Evolutionary conservation across 176 grass and related monocot species (phyloP), one percentile per base, ranked within the genome.

Genomic region (Puccinellia tenuiflora): DNA sequence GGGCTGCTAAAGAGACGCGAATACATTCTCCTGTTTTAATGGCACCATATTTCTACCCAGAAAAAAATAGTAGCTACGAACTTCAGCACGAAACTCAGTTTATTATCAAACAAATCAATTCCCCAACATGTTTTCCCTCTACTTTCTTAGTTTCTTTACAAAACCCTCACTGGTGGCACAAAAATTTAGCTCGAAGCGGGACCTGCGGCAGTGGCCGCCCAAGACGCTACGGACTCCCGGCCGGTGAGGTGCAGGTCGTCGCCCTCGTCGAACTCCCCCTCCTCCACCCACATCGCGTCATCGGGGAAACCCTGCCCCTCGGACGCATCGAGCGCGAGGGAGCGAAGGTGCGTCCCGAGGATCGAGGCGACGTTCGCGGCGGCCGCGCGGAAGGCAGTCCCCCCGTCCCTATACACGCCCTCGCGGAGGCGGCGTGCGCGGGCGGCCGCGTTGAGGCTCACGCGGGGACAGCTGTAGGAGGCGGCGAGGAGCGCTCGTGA

Each of bases 161-260:
- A 77, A 81, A 52, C 4, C n/a, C 53, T 18, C 6, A 60, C 2
- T 40, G 52, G 14, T 10, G 6, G 22, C 33, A 52, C 50, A 35
- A 9, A 76, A 35, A 15, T 37, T 76, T n/a, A 22, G 9, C 50
- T 35, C 48, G 33, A 76, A n/a, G 66, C 60, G 6, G 30, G 17
- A 4, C 80, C 85, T 0, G 89, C 80, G 28, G 86, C 73, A 29
- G 78, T 85, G 51, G 77, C 78, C 24, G 84, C 85, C 92, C 92
- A 88, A 11, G 68, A 35, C 48, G 54, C 14, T 15, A 94, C 83
- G 63, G 91, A 86, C 47, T 90, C 74, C 16, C 68, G 65, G 16
- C 78, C 51, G 24, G 92, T 88, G 51, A 97, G 85, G 75, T 94
- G 88, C 45, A 97, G 86, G 66, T 91, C 81, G 72, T 92, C 88